Evolutionary conservation across 2,329 filamentous ascomycete genomes (phyloP), one percentile per base, ranked within the genome.

Genomic region (Clonostachys sp.): DNA sequence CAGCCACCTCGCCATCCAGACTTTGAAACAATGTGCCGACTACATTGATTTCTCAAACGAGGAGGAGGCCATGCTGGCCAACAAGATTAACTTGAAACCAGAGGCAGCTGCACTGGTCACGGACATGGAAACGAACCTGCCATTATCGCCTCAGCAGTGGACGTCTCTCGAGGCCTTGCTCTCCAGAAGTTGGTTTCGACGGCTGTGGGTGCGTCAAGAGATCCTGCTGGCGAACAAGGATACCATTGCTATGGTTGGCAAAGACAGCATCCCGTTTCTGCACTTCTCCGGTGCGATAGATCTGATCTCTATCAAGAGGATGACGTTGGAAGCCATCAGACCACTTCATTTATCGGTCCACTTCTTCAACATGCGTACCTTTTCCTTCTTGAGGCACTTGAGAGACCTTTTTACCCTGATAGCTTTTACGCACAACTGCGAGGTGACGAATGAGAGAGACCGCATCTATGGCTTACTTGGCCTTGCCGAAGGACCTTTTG

Each of bases 381-480:
- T 33, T 12, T 44, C 42, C 34, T 44, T 33, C 30, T 13, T 34
- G 30, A 34, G 14, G 18, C 34, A 20, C 14, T 6, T 33, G 34
- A 44, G 36, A 18, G 39, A 48, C 8, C 42, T 57, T 12, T 40
- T 52, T 5, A 42, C 47, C 13, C 49, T 56, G 30, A 38, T 57
- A 4, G 34, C 55, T n/a, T 46, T 45, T n/a, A 57, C 45, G 35
- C 49, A 48, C 30, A 50, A 51, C n/a, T 57, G 54, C 44, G 46
- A 48, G 6, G 55, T 54, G 6, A 59, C 55, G 1, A 43, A 51
- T 2, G 44, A 46, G 3, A 46, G 54, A 18, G 57, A 60, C 34
- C 50, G 57, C 12, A 50, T 60, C 9, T 59, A 58, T 42, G 52
- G 52, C 6, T 46, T 59, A 16, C 50, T 60, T 1, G 57, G 55